Base-by-base conservation (phyloP, 2,329 filamentous ascomycete species). In the Claviceps quebecensis region DNA sequence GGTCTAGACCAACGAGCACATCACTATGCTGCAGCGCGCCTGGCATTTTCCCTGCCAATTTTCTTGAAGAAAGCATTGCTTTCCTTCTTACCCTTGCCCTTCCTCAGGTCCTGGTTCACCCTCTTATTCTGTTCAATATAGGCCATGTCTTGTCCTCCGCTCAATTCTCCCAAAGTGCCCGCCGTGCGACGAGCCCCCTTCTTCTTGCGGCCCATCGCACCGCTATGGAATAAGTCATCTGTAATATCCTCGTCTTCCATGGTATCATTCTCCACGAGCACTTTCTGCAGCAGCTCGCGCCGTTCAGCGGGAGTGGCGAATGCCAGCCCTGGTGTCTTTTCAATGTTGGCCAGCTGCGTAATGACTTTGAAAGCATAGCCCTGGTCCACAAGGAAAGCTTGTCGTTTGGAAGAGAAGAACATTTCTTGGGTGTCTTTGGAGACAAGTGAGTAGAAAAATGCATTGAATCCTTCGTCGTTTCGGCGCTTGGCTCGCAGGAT, bases 311-410 rank as follows among this genome's bases (percentile, higher is more conserved):
- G 78, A 1, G 87, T 87, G 2, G 80, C 80, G 64, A 94, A 97
- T 2, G 84, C 85, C 1, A 98, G 76, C 0, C 83, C 82, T 0
- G 85, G 82, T 50, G 91, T 84, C 53, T 87, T 80, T 54, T 96
- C 87, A 56, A 98, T 88, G 48, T 91, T 93, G 61, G 90, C 84
- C 7, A 98, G 76, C 62, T 95, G 88, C 0, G 93, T 98, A 65
- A 98, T 98, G 55, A 97, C 91, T 65, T 97, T 97, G 77, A 98
- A 98, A 0, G 93, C 91, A 65, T 98, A 98, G 9, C 93, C 93
- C 68, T 98, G 93, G 58, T 98, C 93, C 22, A 98, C 90, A 1
- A 98, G 75, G 71, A 98, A 98, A 1, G 93, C 91, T 67, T 98
- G 93, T 9, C 93, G 80, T 68, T 96, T 97, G 4, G 89, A 90